phyloP scores from a whole-genome alignment of 2,329 filamentous ascomycete species.

The Colletotrichum coccodes region DNA sequence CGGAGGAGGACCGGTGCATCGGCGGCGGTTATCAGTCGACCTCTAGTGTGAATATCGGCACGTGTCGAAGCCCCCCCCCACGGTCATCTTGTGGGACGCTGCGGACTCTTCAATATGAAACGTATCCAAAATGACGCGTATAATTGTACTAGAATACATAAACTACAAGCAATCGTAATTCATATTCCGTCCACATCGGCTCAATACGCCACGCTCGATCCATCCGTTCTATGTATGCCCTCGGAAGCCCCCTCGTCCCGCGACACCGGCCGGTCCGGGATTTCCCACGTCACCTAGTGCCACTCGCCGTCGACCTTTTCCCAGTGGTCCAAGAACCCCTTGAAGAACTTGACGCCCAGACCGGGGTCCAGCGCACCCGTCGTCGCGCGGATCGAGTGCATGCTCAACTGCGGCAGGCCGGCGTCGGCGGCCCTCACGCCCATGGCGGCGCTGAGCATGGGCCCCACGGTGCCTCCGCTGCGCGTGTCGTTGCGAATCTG shows the following conservation, averaged over 20 bases:
- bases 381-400: conserved; percentile 93
- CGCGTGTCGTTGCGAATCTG: conserved; percentile 94
- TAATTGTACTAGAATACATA: conserved; percentile 15
- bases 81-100: not conserved
- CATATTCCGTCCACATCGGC: not conserved
- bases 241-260: not conserved
- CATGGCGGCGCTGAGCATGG: conserved; percentile 83
- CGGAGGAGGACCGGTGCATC: conserved; percentile 18
- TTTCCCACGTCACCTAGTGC: conserved; percentile 47
- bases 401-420: conserved; percentile 89
- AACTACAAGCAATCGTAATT: conserved; percentile 23
- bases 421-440: conserved; percentile 88
- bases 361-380: conserved; percentile 89
- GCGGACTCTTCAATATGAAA: not conserved
- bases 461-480: conserved; percentile 94
- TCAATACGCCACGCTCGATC: conserved; percentile 11
- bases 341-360: conserved; percentile 87
- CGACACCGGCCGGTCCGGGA: not conserved
- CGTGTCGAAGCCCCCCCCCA: not conserved
- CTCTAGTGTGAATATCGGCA: not conserved
- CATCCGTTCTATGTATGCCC: not conserved
- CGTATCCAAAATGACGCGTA: conserved; percentile 7
- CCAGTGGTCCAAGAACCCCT: conserved; percentile 88
- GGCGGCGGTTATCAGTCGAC: not conserved
- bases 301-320: conserved; percentile 88